A percentile compares a stretch with the other conserved stretches of the same genome.
Evolutionary conservation across 768 basidiomycete genomes (phyloP).

Genomic region (Mycena olivaceomarginata): DNA sequence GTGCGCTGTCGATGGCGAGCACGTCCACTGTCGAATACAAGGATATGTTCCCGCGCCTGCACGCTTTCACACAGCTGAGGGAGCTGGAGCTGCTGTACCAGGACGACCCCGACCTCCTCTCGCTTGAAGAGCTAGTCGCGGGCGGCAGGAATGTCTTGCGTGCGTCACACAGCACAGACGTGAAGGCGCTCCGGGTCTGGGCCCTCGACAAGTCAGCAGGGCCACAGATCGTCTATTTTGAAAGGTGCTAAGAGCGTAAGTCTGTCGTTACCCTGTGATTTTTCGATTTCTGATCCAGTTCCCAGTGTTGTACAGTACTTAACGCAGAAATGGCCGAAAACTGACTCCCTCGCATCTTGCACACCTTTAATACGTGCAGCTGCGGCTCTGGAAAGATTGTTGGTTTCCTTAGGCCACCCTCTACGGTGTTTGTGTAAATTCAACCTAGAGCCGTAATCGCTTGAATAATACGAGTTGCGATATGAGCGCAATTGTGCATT

Average conservation of each 20-base stretch:
- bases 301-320: too few relatives aligned
- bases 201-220: neutral
- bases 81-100: conserved; percentile 8
- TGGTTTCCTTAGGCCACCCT: too few relatives aligned
- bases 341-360: too few relatives aligned
- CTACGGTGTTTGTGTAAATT: too few relatives aligned
- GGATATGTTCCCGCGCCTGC: neutral
- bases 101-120: neutral
- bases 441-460: too few relatives aligned
- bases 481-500: too few relatives aligned
- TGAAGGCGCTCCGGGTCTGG: conserved; percentile 20
- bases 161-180: neutral
- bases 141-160: conserved; percentile 3
- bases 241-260: neutral
- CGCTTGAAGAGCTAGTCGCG: neutral
- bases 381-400: too few relatives aligned
- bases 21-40: neutral
- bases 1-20: conserved; percentile 14
- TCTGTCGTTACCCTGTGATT: neutral
- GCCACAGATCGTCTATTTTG: neutral
- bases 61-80: neutral
- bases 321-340: too few relatives aligned
- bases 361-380: too few relatives aligned
- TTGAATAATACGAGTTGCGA: too few relatives aligned
- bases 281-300: too few relatives aligned